Evolutionary conservation across 1,284 basidiomycete genomes (phyloP), one percentile per base, ranked within the genome.

Genomic region (Schizopora paradoxa): DNA sequence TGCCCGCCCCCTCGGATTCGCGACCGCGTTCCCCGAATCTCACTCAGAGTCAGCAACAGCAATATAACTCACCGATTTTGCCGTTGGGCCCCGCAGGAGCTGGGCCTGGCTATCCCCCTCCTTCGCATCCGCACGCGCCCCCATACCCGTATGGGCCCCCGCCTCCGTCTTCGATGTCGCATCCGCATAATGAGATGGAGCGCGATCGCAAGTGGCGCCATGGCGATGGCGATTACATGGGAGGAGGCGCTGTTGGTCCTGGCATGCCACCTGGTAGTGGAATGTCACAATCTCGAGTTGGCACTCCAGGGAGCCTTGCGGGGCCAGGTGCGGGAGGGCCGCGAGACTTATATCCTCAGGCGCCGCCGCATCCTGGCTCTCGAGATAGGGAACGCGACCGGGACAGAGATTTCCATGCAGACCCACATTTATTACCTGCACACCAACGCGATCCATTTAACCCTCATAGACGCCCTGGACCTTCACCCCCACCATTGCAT

Each of bases 81-180:
- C 27, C n/a, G 13, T 32, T 39, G 41, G 11, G 31, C 41, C 4
- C 47, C 34, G 21, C 27, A 31, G 38, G 37, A 2, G 18, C 37
- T 10, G 27, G 33, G 31, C 22, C 26, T 35, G 21, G 39, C 6
- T 16, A 21, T 8, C 39, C 11, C 4, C 39, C 39, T 4, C 11
- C 41, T 4, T n/a, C n/a, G n/a, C 34, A 36, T 14, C 23, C 27
- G 8, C 36, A 49, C 16, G 7, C 36, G 7, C 48, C 28, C 22
- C n/a, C 38, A 22, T 44, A 50, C 19, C 18, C 38, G 13, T 41
- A 48, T 38, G 14, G 28, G 25, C 43, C 41, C 11, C 42, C 48
- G 5, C 36, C 44, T n/a, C 43, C 38, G 6, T 36, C 48, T 21
- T 29, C 39, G 4, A 23, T 44, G 11, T 36, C 48, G n/a, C n/a